Evolutionary conservation across 139 green algal species (phyloP), one percentile per base, ranked within the genome.

Genomic region (Deuterostichococcus epilithicus): DNA sequence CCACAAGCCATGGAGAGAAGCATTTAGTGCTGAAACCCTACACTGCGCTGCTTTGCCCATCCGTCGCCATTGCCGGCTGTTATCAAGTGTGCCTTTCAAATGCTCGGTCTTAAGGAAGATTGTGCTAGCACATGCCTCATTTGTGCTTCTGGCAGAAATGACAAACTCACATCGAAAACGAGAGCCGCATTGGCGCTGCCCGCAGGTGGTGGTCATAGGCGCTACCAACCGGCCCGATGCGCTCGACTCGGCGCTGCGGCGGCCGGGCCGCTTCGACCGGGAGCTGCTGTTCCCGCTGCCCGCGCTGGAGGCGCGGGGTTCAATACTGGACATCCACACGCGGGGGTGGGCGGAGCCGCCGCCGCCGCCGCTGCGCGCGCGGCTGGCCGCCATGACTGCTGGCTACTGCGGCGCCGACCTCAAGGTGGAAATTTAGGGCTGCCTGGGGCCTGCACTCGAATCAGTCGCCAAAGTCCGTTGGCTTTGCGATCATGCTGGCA

Each of bases 371-470:
- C 77, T 97, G 59, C 76, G 88, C 59, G 74, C 87, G 1, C 87
- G 97, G 36, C 85, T 98, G 63, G 92, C 93, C 1, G 73, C 72
- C 3, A 68, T 83, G 10, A 88, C 73, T 35, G 91, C 92, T 3
- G 94, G 94, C 13, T 98, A 97, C 86, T 97, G 94, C 80, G 94
- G 94, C 5, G 94, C 94, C 5, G 94, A 98, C 87, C 80, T 98
- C 35, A 98, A 97, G 86, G 87, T 84, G 70, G 3, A n/a, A n/a
- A n/a, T n/a, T n/a, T n/a, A n/a, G n/a, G n/a, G n/a, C n/a, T n/a
- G n/a, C n/a, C n/a, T n/a, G n/a, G n/a, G n/a, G n/a, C n/a, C n/a
- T n/a, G n/a, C n/a, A n/a, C n/a, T n/a, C n/a, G n/a, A n/a, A n/a
- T n/a, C n/a, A n/a, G n/a, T n/a, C n/a, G n/a, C n/a, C n/a, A n/a